These are phyloP conservation scores for Colletotrichum neosansevieriae DNA, from an alignment of 2,329 filamentous ascomycete species.

Conservation along the genomic window DNA sequence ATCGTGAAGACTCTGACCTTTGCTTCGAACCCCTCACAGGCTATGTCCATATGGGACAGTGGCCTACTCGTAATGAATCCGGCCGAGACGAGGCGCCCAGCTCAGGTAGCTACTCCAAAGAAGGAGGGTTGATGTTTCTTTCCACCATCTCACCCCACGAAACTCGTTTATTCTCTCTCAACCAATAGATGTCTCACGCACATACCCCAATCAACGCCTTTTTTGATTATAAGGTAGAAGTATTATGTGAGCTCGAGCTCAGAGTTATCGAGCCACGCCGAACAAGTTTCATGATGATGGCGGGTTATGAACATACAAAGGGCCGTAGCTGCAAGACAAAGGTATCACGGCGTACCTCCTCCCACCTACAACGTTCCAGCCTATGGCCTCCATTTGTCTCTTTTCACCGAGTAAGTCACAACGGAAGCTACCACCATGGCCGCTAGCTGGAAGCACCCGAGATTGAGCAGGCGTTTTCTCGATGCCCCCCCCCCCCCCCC, in stretches of 20 bases:
- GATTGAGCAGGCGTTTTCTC: not conserved
- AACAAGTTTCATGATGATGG: not conserved
- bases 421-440: not conserved
- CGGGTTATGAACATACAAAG: not conserved
- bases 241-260: not conserved
- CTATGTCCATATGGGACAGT: too few species aligned
- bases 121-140: conserved; percentile 12
- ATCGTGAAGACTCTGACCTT: not conserved
- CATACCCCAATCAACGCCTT: not conserved
- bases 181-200: conserved; percentile 7
- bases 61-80: not conserved
- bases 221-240: not conserved
- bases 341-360: conserved; percentile 16
- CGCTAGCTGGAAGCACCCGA: conserved; percentile 3
- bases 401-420: not conserved
- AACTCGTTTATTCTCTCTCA: not conserved
- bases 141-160: conserved; percentile 1
- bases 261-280: not conserved
- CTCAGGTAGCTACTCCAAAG: not conserved
- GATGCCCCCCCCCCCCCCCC: not conserved
- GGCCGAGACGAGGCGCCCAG: not conserved
- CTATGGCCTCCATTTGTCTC: not conserved
- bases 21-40: not conserved
- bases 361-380: not conserved
- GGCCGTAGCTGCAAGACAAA: not conserved